Conservation (phyloP, 176 grass and related monocot species). For the Elaeis guineensis region DNA sequence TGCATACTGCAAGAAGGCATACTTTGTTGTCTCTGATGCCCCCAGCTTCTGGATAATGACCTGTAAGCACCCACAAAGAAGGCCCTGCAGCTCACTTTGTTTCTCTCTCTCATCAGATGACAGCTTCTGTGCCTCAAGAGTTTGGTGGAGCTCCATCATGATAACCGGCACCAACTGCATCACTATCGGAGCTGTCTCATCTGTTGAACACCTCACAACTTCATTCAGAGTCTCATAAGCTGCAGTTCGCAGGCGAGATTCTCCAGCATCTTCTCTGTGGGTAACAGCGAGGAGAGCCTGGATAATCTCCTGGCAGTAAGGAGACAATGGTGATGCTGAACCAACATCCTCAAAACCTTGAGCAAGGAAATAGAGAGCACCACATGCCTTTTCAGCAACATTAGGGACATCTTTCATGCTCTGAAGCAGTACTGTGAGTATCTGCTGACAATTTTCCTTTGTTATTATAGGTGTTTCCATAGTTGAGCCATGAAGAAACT, state of each 20-base stretch:
- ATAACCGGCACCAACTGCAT: conserved; percentile 8
- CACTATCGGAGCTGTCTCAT: conserved; percentile 5
- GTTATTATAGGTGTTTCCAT: background rate
- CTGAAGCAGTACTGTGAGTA: conserved; percentile 4
- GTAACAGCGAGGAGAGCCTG: conserved; percentile 10
- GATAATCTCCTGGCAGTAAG: conserved; percentile 8
- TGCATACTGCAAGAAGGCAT: conserved; percentile 5
- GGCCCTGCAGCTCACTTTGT: conserved; percentile 9
- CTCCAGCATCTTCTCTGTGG: conserved; percentile 7
- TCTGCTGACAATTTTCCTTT: conserved; percentile 8
- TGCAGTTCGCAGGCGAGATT: conserved; percentile 8
- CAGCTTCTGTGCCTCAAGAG: conserved; percentile 12
- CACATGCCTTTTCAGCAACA: conserved; percentile 14
- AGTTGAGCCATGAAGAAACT: conserved; percentile 10
- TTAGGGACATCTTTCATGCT: conserved; percentile 16
- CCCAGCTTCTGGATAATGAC: conserved; percentile 17
- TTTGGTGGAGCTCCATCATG: conserved; percentile 13
- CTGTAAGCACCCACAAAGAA: conserved; percentile 13
- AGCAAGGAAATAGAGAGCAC: conserved; percentile 11
- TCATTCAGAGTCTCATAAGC: conserved; percentile 13
- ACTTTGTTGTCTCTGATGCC: conserved; percentile 9
- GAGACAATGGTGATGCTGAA: conserved; percentile 1
- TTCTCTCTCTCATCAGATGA: conserved; percentile 20
- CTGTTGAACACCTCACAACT: conserved; percentile 12
- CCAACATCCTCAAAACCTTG: conserved; percentile 9